These are phyloP conservation scores for Ophiosphaerella korrae DNA, from an alignment of 2,329 filamentous ascomycete genomes.

Conservation along the genomic window DNA sequence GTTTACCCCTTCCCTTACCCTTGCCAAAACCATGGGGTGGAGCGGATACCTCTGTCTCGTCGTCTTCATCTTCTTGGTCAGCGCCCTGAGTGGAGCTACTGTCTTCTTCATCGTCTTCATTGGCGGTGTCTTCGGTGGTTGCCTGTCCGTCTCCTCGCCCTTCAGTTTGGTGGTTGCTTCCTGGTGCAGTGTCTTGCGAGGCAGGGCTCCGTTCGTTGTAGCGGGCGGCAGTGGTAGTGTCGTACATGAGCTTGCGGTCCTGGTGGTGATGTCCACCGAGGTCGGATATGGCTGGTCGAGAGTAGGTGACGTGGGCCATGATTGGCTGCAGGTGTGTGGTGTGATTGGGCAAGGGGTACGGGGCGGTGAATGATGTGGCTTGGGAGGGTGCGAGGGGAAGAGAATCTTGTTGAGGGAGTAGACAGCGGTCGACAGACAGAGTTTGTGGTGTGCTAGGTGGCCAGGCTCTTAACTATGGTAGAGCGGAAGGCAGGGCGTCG, in stretches of 20 bases:
- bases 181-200: constrained; percentile 22
- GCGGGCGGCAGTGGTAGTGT: constrained; percentile 24
- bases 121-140: constrained; percentile 33
- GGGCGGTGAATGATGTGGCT: not conserved
- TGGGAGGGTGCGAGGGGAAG: not conserved
- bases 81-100: constrained; percentile 37
- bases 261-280: constrained; percentile 39
- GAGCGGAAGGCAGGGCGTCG: constrained; percentile 41
- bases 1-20: constrained; percentile 44
- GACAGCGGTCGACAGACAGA: constrained; percentile 33
- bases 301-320: constrained; percentile 37
- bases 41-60: constrained; percentile 40
- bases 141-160: constrained; percentile 34
- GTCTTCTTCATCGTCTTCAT: constrained; percentile 44
- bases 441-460: constrained; percentile 39
- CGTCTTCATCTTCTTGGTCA: constrained; percentile 44
- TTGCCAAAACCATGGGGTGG: constrained; percentile 40
- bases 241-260: constrained; percentile 35
- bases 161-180: constrained; percentile 27
- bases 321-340: constrained; percentile 8
- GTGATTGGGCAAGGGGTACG: not conserved
- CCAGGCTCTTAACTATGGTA: constrained; percentile 45
- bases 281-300: constrained; percentile 30
- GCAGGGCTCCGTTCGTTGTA: constrained; percentile 28
- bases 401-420: constrained; percentile 10